Percentiles rank a stretch among this genome's conserved stretches.
These are phyloP conservation scores for Breynia disticha DNA, from an alignment of 441 rosid genomes.

Conservation along the genomic window DNA sequence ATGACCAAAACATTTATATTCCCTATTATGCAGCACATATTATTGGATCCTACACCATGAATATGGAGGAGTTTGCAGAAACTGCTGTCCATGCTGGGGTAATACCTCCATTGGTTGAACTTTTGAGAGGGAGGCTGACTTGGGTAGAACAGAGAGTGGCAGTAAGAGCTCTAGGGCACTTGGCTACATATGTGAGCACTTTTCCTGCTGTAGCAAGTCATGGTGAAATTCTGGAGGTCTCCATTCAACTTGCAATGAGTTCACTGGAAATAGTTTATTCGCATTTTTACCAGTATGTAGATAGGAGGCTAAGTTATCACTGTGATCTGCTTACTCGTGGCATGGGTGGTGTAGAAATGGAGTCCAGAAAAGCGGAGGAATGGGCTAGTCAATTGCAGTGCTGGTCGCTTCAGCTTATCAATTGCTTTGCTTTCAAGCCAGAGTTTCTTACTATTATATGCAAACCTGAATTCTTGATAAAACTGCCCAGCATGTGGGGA, in stretches of 20 bases:
- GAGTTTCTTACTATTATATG: conserved; percentile 84
- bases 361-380: conserved; percentile 92
- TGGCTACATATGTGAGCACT: conserved; percentile 82
- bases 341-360: conserved; percentile 99
- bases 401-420: conserved; percentile 96
- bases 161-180: conserved; percentile 84
- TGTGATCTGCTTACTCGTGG: conserved; percentile 94
- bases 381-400: conserved; percentile 98
- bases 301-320: conserved; percentile 75
- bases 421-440: conserved; percentile 86
- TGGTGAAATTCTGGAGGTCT: conserved; percentile 82
- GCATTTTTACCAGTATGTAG: conserved; percentile 74
- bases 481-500: conserved; percentile 98
- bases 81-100: conserved; percentile 76
- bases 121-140: conserved; percentile 78
- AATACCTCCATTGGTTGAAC: conserved; percentile 77
- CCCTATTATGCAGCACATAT: conserved; percentile 96
- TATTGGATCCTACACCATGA: conserved; percentile 95
- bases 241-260: conserved; percentile 82
- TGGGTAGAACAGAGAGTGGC: conserved; percentile 99
- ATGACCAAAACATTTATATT: conserved; percentile 88
- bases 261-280: conserved; percentile 89
- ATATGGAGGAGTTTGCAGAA: conserved; percentile 93
- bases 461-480: conserved; percentile 71
- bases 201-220: conserved; percentile 68